Evolutionary conservation across 495 filamentous ascomycete species (phyloP).

Genomic region (Penicillium cataractarum): DNA sequence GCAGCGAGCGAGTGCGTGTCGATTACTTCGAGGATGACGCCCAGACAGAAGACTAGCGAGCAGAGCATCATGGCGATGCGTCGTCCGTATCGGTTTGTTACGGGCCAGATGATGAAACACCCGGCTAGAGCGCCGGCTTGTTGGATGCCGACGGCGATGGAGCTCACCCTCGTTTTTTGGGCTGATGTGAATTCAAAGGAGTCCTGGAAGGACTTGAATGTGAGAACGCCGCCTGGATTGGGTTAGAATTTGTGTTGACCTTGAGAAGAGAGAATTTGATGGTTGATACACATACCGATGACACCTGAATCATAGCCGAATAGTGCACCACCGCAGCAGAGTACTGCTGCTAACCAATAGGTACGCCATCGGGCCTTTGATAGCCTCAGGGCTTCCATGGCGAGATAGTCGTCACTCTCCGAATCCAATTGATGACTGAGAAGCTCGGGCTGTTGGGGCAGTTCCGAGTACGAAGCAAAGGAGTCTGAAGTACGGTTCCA

Average conservation of each 20-base stretch:
- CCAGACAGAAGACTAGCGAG: conserved; percentile 50
- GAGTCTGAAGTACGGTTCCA: conserved; percentile 12
- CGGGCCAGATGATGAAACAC: conserved; percentile 54
- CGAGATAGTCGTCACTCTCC: neutral
- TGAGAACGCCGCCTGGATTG: conserved; percentile 48
- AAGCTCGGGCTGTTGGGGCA: conserved; percentile 18
- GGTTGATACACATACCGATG: conserved; percentile 36
- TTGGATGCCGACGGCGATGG: conserved; percentile 51
- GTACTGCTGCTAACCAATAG: conserved; percentile 56
- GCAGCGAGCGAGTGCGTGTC: conserved; percentile 43
- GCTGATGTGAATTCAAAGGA: conserved; percentile 43
- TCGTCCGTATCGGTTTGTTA: conserved; percentile 49
- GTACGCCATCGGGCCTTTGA: conserved; percentile 46
- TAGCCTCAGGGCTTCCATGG: conserved; percentile 31
- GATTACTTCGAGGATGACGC: conserved; percentile 50
- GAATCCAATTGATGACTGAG: conserved; percentile 5
- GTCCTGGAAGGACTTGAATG: conserved; percentile 48
- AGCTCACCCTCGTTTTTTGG: conserved; percentile 43
- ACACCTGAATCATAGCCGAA: conserved; percentile 53
- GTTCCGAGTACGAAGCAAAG: conserved; percentile 17
- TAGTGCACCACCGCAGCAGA: conserved; percentile 48
- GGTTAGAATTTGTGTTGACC: neutral
- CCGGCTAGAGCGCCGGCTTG: conserved; percentile 52
- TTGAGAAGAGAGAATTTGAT: neutral
- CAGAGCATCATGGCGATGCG: conserved; percentile 47